Evolutionary conservation across 1,284 basidiomycete species (phyloP).

Genomic region (Leccinum ponderosum): DNA sequence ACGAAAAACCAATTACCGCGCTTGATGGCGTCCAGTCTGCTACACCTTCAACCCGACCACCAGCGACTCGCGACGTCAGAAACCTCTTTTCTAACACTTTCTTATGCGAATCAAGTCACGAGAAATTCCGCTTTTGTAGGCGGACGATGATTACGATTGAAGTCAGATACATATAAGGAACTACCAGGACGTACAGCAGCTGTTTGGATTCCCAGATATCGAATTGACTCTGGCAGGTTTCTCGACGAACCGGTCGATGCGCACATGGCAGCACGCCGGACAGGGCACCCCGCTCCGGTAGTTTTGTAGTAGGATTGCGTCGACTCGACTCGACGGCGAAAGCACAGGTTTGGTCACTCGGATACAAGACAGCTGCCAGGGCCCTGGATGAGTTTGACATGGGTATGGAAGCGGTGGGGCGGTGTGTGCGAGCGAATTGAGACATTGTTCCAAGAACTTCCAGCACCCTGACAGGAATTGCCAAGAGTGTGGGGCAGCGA

Average conservation of each 20-base stretch:
- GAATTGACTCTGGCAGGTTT: not conserved
- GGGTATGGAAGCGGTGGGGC: not conserved
- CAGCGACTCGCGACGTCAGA: no score
- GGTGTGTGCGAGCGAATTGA: no score
- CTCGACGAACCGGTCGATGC: not conserved
- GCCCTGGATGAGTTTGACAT: slow-evolving; percentile 3
- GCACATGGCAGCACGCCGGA: not conserved
- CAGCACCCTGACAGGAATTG: not conserved
- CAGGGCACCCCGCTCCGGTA: not conserved
- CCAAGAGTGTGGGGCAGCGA: not conserved
- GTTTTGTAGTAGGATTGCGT: not conserved
- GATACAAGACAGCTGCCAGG: not conserved
- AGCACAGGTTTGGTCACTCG: not conserved
- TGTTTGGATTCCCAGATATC: not conserved
- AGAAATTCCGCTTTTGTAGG: no score
- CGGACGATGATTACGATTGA: no score
- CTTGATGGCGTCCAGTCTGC: no score
- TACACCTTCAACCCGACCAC: no score
- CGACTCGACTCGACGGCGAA: not conserved
- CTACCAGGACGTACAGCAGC: no score
- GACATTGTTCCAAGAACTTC: no score
- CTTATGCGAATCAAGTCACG: no score
- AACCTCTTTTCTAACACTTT: no score
- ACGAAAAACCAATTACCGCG: no score
- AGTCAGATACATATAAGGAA: no score